Base-by-base conservation (phyloP, 805 yeast species). In the Kodamaea kaohsiungensis region DNA sequence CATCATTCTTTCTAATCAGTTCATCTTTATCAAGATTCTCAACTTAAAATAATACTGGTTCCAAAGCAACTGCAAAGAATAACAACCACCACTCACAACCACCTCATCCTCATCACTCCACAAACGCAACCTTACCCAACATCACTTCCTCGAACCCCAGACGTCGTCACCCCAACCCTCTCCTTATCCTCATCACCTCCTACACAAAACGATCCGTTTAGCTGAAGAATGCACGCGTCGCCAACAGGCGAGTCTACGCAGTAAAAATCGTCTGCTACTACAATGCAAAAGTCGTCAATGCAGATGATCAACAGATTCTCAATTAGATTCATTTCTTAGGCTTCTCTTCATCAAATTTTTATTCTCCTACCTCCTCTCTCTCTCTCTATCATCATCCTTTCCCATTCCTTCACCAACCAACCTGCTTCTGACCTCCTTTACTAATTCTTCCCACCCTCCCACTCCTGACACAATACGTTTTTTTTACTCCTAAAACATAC, bases 141-240 rank as follows among this genome's bases (percentile, higher is more conserved):
- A 38, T 38, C 45, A 16, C 43, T 18, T 40, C 45, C 45, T 40
- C 45, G 45, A 40, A 16, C 45, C 25, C 25, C 45, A 19, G 25
- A 10, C 42, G 45, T 40, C 45, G 45, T 17, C 45, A 17, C 19
- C 25, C 45, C 45, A 40, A 40, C 45, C 25, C 17, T 15, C 43
- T 15, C 17, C 43, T 12, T 39, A 15, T 39, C 19, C 17, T 18
- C 10, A 18, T 39, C 25, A 22, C 25, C 25, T 22, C 35, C 35
- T 30, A 30, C 35, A 30, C 35, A 30, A 30, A 30, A 30, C 25
- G 35, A 9, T 12, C 35, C 45, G 45, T 40, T 40, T 40, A 40
- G 13, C 19, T 3, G 8, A 40, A 19, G 45, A 40, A 40, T 40
- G 45, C 45, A 40, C 45, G 45, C 45, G 45, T 40, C 19, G 45